Evolutionary conservation across 352 stramenopile species (phyloP).

Genomic region (Bremia lactucae): DNA sequence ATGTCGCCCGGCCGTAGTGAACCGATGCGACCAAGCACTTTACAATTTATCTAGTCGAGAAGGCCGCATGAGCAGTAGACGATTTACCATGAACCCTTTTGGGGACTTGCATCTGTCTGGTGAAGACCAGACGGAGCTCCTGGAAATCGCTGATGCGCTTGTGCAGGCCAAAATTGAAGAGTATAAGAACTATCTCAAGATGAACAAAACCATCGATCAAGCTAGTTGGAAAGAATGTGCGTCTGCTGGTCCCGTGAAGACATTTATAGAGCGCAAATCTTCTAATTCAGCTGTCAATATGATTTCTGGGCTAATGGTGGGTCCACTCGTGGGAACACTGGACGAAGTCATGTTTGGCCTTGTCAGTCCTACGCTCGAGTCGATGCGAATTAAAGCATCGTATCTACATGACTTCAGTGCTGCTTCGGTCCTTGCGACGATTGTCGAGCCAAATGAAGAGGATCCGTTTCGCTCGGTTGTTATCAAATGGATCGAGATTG

Average conservation of each 20-base stretch:
- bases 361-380: too few relatives aligned
- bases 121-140: background rate
- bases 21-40: too few relatives aligned
- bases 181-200: background rate
- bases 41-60: too few relatives aligned
- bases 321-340: background rate
- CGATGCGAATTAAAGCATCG: too few relatives aligned
- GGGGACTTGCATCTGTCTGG: background rate
- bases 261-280: background rate
- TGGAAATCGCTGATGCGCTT: background rate
- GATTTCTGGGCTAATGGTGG: background rate
- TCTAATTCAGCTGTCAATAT: background rate
- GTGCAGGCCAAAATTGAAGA: background rate
- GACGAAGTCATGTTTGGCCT: background rate
- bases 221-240: background rate
- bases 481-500: conserved; percentile 1
- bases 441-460: background rate
- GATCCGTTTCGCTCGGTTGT: background rate
- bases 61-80: background rate
- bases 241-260: background rate
- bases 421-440: too few relatives aligned
- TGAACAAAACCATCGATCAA: background rate
- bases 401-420: too few relatives aligned
- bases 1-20: too few relatives aligned
- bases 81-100: background rate